Base-by-base conservation (phyloP, 164 flowering plant species). In the Stephania cephalantha region DNA sequence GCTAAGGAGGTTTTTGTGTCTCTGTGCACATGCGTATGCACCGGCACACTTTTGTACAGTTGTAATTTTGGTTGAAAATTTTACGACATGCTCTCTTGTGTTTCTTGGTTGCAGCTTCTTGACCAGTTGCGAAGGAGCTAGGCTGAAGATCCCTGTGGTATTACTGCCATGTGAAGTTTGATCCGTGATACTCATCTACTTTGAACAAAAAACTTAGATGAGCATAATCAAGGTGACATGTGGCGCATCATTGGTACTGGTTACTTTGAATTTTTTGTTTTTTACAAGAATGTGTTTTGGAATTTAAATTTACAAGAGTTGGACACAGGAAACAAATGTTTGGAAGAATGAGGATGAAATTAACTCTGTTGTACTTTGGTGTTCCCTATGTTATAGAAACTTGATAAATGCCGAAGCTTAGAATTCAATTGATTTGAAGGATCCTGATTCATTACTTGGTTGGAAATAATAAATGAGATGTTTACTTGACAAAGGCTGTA, bases 101-200 rank as follows among this genome's bases (percentile, higher is more conserved):
- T 64, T 68, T 61, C 6, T 53, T 22, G 29, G n/a, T 77, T 78
- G 74, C 82, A 83, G 85, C 75, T 83, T 68, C 77, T 83, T 71
- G 75, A 73, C 75, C 69, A 73, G 55, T 42, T 81, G 75, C 65
- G 78, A 77, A 70, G 71, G 75, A 74, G 82, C 74, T 77, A 67
- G 68, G 74, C 45, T 77, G 80, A 77, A 76, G 71, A 68, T 31
- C 73, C 55, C 55, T 22, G 22, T 65, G 44, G 71, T 55, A 31
- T 52, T 70, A 67, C 52, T 67, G 69, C 46, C 61, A n/a, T 20
- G 13, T 58, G 65, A 17, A 58, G n/a, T 18, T 58, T 13, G 2
- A 58, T 20, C 65, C 65, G n/a, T 18, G 7, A 15, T 17, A 4
- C 64, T 55, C 64, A 55, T 55, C 64, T 13, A 55, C 6, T 13